Evolutionary conservation across 2,329 filamentous ascomycete genomes (phyloP).

Genomic region (Cryphonectria naterciae): DNA sequence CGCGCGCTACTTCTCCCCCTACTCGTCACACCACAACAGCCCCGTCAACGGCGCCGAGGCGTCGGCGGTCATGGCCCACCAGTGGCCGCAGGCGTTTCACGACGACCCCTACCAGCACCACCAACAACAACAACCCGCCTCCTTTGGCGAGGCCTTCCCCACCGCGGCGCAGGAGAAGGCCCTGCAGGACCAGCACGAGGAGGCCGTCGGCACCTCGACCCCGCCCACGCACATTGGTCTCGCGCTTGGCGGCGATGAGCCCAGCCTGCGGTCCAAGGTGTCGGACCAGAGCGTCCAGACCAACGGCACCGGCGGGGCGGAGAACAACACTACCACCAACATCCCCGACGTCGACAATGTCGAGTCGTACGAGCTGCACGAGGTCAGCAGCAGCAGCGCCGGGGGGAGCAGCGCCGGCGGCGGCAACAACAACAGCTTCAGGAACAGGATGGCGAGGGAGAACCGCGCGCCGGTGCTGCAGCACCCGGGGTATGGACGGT

Average conservation of each 20-base stretch:
- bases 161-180: slow-evolving; percentile 32
- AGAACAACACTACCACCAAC: slow-evolving; percentile 23
- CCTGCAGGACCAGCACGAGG: slow-evolving; percentile 26
- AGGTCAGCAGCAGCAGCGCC: slow-evolving; percentile 41
- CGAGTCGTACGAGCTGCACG: slow-evolving; percentile 55
- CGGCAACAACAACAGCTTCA: slow-evolving; percentile 26
- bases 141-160: slow-evolving; percentile 32
- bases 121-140: slow-evolving; percentile 8
- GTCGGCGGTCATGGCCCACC: slow-evolving; percentile 32
- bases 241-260: slow-evolving; percentile 46
- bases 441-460: slow-evolving; percentile 32
- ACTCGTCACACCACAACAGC: slow-evolving; percentile 62
- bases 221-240: slow-evolving; percentile 44
- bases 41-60: slow-evolving; percentile 53
- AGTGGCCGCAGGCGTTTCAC: slow-evolving; percentile 41
- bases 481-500: slow-evolving; percentile 52
- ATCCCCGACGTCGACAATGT: slow-evolving; percentile 30
- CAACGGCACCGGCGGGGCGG: slow-evolving; percentile 29
- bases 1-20: slow-evolving; percentile 61
- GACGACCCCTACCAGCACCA: neutral
- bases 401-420: slow-evolving; percentile 29
- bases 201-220: slow-evolving; percentile 12
- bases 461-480: slow-evolving; percentile 47
- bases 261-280: slow-evolving; percentile 37
- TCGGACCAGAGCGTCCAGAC: slow-evolving; percentile 36